Evolutionary conservation across 1,284 basidiomycete species (phyloP).

Genomic region (Ustilago shanxiensis): DNA sequence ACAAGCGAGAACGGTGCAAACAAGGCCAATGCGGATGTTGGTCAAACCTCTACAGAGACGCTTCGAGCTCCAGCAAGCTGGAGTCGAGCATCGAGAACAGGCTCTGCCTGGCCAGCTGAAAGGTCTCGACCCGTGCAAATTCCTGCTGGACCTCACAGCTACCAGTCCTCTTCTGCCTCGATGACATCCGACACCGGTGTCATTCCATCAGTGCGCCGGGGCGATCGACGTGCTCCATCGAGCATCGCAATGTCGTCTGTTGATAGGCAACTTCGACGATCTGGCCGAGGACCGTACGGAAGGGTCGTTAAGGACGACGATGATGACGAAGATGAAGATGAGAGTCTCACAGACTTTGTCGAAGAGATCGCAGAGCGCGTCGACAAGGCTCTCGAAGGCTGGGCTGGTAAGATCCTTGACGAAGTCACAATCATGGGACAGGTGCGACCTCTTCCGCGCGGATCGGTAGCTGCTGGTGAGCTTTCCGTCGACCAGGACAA

Average conservation of each 20-base stretch:
- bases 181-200: conserved; percentile 18
- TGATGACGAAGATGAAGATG: conserved; percentile 47
- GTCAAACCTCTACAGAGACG: conserved; percentile 20
- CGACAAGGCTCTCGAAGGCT: conserved; percentile 60
- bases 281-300: conserved; percentile 1
- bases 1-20: not conserved
- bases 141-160: conserved; percentile 22
- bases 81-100: not conserved
- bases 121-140: conserved; percentile 32
- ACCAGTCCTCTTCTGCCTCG: conserved; percentile 23
- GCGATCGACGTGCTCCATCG: conserved; percentile 5
- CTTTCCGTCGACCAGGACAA: conserved; percentile 25
- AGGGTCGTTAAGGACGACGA: not conserved
- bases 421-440: conserved; percentile 67
- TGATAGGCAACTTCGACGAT: conserved; percentile 21
- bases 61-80: conserved; percentile 9
- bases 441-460: conserved; percentile 46
- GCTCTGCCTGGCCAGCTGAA: conserved; percentile 11
- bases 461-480: not conserved
- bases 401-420: conserved; percentile 65
- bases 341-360: conserved; percentile 55
- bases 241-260: conserved; percentile 27
- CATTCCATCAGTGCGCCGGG: conserved; percentile 17
- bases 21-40: not conserved
- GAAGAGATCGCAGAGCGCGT: conserved; percentile 62